phyloP scores from a whole-genome alignment of 352 stramenopile species.

The Phytophthora sp. region DNA sequence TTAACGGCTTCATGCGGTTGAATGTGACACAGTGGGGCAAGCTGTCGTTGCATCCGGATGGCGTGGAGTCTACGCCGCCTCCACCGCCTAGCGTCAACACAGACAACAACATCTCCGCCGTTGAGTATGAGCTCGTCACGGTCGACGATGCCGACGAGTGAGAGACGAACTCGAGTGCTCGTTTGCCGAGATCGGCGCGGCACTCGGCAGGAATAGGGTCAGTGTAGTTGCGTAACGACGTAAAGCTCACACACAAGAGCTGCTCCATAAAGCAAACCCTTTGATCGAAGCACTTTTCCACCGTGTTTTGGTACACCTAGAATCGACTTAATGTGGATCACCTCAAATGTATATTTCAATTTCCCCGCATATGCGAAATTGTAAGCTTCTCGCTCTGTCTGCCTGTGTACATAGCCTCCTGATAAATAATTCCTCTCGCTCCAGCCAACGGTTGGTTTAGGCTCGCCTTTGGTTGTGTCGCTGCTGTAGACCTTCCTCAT shows the following conservation, averaged over 20 bases:
- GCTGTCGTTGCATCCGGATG: conserved; percentile 71
- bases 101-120: conserved; percentile 75
- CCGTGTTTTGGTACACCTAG: conserved; percentile 17
- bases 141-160: conserved; percentile 67
- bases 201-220: conserved; percentile 25
- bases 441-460: conserved; percentile 31
- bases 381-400: not conserved
- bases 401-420: conserved; percentile 3
- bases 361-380: conserved; percentile 29
- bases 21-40: conserved; percentile 90
- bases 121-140: conserved; percentile 89
- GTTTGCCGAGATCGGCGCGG: conserved; percentile 11
- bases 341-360: not conserved
- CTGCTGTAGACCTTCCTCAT: not conserved
- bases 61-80: conserved; percentile 70
- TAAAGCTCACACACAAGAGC: conserved; percentile 24
- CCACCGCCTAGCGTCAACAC: conserved; percentile 54
- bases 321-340: conserved; percentile 30
- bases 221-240: conserved; percentile 37
- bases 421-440: conserved; percentile 13
- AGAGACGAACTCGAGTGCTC: conserved; percentile 11
- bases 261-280: conserved; percentile 19
- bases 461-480: not conserved
- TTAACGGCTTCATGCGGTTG: conserved; percentile 86
- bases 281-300: conserved; percentile 5